Base-by-base conservation (phyloP, 1,139 yeast genomes). In the Sugiyamaella castrensis region DNA sequence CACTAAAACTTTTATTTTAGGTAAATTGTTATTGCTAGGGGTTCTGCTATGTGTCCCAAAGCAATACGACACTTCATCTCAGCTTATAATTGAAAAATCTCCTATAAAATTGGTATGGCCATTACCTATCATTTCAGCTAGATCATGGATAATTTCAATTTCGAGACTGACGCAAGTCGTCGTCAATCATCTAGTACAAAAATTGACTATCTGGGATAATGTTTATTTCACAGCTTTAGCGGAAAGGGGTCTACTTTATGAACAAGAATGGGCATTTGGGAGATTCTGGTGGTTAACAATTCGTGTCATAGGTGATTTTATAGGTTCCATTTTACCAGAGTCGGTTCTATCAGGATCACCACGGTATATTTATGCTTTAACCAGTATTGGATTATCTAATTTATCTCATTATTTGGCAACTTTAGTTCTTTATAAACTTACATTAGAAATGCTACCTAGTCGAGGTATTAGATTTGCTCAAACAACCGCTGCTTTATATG, bases 261-360 rank as follows among this genome's bases (percentile, higher is more conserved):
- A 92, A 65, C 96, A 92, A 65, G 95, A 88, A 68, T 86, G 81
- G 76, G 97, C 95, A 8, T 92, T 88, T 65, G 83, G 95, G 36
- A 85, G 87, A 6, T 66, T 80, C 3, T 89, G 96, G 95, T 76
- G 85, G 71, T 62, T 77, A 39, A 51, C 81, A 2, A 67, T 87
- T 19, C 65, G 69, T 41, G 50, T 43, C 10, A 26, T 53, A 2
- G 41, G 48, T 13, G n/a, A 39, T 50, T 4, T 50, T 39, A 28
- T 30, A 51, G 24, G 29, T 26, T 32, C 32, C 40, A 50, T 55
- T 44, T 38, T 41, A 10, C 29, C 39, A n/a, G 31, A 10, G 3
- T 16, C 46, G 9, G 19, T 33, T 27, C 30, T 33, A 8, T 36
- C 46, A 10, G 24, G 37, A 8, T 37, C 37, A 19, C 16, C 47